Evolutionary conservation across 768 basidiomycete species (phyloP).

Genomic region (Lactarius pseudohatsudake): DNA sequence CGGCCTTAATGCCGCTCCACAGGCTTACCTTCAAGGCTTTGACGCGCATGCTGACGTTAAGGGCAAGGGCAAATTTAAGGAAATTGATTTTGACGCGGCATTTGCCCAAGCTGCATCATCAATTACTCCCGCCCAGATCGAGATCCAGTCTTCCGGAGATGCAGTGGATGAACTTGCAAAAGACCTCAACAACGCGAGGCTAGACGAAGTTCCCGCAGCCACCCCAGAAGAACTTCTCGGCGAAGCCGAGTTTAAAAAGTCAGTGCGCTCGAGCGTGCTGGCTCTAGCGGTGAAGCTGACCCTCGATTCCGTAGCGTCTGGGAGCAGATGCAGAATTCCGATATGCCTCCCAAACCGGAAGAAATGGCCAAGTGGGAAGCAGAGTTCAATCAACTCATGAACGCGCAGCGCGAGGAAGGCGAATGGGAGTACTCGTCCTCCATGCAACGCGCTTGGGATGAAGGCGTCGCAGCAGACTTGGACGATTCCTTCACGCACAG

Average conservation of each 20-base stretch:
- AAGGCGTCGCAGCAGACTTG: constrained; percentile 33
- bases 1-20: constrained; percentile 30
- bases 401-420: constrained; percentile 55
- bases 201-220: constrained; percentile 28
- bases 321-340: constrained; percentile 60
- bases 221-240: constrained; percentile 27
- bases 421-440: constrained; percentile 53
- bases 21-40: constrained; percentile 28
- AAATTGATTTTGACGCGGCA: constrained; percentile 83
- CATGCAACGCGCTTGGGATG: constrained; percentile 63
- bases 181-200: constrained; percentile 39
- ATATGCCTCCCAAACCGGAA: constrained; percentile 54
- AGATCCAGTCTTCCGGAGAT: constrained; percentile 32
- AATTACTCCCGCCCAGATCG: constrained; percentile 41
- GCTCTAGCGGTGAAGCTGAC: not conserved
- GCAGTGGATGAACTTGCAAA: constrained; percentile 50
- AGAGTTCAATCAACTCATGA: constrained; percentile 79
- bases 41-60: constrained; percentile 36
- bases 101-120: constrained; percentile 68
- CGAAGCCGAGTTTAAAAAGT: constrained; percentile 55
- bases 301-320: constrained; percentile 48
- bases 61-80: constrained; percentile 78
- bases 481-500: constrained; percentile 36
- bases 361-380: constrained; percentile 82
- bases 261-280: constrained; percentile 28